phyloP scores from a whole-genome alignment of 1,284 basidiomycete species.

The Fomitiporia mediterranea region DNA sequence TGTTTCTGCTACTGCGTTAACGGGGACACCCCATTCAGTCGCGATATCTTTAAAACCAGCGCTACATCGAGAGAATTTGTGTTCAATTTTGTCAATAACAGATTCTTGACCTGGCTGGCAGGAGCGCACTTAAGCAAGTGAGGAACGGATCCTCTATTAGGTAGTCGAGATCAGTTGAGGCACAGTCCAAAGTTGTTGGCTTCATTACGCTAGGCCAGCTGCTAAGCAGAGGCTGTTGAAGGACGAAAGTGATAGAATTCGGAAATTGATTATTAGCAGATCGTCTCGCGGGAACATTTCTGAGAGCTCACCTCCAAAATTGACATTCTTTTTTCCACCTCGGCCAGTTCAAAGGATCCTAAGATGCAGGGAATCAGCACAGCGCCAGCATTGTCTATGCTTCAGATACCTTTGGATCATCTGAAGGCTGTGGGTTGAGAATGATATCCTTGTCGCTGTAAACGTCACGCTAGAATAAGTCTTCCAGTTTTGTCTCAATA shows the following conservation, averaged over 20 bases:
- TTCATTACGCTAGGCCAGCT: slow-evolving; percentile 4
- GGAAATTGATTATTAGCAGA: not conserved
- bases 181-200: not conserved
- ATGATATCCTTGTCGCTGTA: slow-evolving; percentile 3
- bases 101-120: not conserved
- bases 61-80: not conserved
- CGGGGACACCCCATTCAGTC: slow-evolving; percentile 6
- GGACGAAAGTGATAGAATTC: not conserved
- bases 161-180: not conserved
- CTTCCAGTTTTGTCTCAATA: not conserved
- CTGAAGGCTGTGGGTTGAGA: slow-evolving; percentile 16
- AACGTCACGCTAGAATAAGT: not conserved
- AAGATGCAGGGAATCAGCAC: too few relatives aligned
- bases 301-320: slow-evolving; percentile 8
- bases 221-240: slow-evolving; percentile 7
- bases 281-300: not conserved
- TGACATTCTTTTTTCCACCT: slow-evolving; percentile 14
- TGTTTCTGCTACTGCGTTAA: slow-evolving; percentile 2
- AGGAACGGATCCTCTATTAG: not conserved
- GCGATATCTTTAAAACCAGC: slow-evolving; percentile 14
- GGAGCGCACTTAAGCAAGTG: slow-evolving; percentile 4
- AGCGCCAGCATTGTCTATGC: too few relatives aligned
- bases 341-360: slow-evolving; percentile 19
- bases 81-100: not conserved
- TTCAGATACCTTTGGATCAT: slow-evolving; percentile 15